Percentiles rank a stretch among this genome's conserved stretches.
Conservation (phyloP, 192 early-diverging fungal genomes). For the Piromyces sp. region DNA sequence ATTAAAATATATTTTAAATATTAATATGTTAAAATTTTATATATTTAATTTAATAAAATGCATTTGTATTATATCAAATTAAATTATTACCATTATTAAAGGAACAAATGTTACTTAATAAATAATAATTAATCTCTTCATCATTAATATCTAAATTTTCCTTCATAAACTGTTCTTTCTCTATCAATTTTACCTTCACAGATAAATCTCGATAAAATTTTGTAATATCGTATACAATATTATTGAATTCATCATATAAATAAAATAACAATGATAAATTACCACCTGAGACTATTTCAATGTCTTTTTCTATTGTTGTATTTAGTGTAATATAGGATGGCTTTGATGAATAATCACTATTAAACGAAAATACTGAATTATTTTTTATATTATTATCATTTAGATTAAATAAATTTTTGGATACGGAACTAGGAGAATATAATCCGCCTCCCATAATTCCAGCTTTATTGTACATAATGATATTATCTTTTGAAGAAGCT, state of each 20-base stretch:
- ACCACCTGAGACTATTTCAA: not conserved
- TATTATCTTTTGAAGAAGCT: not conserved
- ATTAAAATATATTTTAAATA: too few relatives aligned
- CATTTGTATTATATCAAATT: too few relatives aligned
- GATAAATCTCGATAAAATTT: not conserved
- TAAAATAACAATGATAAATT: not conserved
- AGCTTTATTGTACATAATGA: not conserved
- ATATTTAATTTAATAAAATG: too few relatives aligned
- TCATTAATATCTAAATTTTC: too few relatives aligned
- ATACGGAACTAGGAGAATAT: not conserved
- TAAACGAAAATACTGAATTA: not conserved
- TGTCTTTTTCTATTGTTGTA: not conserved
- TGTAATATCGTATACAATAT: not conserved
- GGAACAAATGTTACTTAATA: too few relatives aligned
- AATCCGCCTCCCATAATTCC: not conserved
- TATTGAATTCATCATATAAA: not conserved
- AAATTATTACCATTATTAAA: too few relatives aligned
- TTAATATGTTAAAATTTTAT: too few relatives aligned
- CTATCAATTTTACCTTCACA: not conserved
- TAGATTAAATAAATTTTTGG: not conserved
- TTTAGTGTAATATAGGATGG: not conserved
- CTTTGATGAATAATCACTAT: not conserved
- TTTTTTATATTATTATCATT: not conserved
- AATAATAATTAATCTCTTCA: not conserved
- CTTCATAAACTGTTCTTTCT: too few relatives aligned